Percentiles rank a stretch among this genome's conserved stretches.
Evolutionary conservation across 257 asterid species (phyloP).

Genomic region (Nicotiana tomentosiformis): DNA sequence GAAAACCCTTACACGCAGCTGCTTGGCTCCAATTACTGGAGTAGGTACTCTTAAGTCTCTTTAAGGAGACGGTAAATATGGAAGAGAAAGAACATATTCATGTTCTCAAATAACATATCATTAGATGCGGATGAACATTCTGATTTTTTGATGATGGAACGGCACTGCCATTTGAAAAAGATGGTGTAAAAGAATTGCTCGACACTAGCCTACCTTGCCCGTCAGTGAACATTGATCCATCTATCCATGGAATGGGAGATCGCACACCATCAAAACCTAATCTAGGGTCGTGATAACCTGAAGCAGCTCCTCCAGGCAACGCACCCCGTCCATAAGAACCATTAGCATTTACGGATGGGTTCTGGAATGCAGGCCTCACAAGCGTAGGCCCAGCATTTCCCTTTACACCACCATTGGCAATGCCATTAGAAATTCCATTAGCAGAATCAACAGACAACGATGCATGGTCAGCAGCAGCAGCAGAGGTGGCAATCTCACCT

Average conservation of each 20-base stretch:
- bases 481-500: constrained; percentile 49
- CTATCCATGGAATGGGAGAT: constrained; percentile 62
- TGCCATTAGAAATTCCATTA: constrained; percentile 45
- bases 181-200: constrained; percentile 36
- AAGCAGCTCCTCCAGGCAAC: constrained; percentile 48
- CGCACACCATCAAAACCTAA: background rate
- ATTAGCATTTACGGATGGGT: constrained; percentile 33
- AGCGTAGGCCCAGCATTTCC: constrained; percentile 31
- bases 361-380: constrained; percentile 28
- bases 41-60: background rate
- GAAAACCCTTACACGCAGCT: too few species aligned
- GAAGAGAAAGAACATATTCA: background rate
- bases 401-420: constrained; percentile 45
- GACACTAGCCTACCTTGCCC: constrained; percentile 46
- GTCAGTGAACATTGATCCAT: constrained; percentile 46
- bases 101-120: constrained; percentile 27
- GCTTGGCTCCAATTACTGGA: too few species aligned
- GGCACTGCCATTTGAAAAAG: constrained; percentile 33
- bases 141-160: constrained; percentile 46
- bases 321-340: constrained; percentile 43
- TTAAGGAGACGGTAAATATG: background rate
- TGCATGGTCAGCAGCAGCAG: constrained; percentile 44
- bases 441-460: constrained; percentile 47
- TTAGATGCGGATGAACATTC: constrained; percentile 34
- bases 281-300: constrained; percentile 15